A percentile compares a stretch with the other conserved stretches of the same genome.
Conservation (phyloP, 1,284 basidiomycete genomes). For the Boletellus deceptivus region DNA sequence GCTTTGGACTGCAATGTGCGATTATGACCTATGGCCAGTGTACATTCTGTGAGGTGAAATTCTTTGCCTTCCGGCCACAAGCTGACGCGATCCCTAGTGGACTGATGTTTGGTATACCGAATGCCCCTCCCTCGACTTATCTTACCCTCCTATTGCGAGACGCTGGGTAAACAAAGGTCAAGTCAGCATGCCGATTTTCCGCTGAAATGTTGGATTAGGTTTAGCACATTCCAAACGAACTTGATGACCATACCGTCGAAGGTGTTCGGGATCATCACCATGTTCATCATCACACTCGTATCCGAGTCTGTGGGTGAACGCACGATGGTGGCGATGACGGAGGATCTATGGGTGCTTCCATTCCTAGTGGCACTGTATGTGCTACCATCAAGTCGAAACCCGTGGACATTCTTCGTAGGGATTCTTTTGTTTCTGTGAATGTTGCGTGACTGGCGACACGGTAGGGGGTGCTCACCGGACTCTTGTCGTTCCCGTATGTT, state of each 20-base stretch:
- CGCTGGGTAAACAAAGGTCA: constrained; percentile 40
- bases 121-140: constrained; percentile 51
- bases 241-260: constrained; percentile 57
- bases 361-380: constrained; percentile 50
- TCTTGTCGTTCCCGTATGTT: constrained; percentile 15
- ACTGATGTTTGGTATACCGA: constrained; percentile 47
- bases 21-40: constrained; percentile 70
- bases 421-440: too few relatives aligned
- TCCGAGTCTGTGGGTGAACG: constrained; percentile 50
- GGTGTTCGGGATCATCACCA: constrained; percentile 41
- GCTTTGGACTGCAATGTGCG: constrained; percentile 55
- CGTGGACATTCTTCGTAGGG: constrained; percentile 47
- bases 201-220: constrained; percentile 34
- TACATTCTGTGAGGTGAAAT: constrained; percentile 47
- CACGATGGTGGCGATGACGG: constrained; percentile 44
- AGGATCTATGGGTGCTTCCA: constrained; percentile 49
- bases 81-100: constrained; percentile 30
- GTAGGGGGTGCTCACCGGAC: constrained; percentile 14
- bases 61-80: background rate
- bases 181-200: background rate
- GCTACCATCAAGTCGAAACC: constrained; percentile 44
- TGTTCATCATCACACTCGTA: constrained; percentile 42
- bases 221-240: constrained; percentile 59
- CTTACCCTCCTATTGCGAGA: constrained; percentile 59
- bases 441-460: too few relatives aligned